A percentile compares a stretch with the other conserved stretches of the same genome.
phyloP scores from a whole-genome alignment of 108 stramenopile genomes.

The Schizochytrium sp. region DNA sequence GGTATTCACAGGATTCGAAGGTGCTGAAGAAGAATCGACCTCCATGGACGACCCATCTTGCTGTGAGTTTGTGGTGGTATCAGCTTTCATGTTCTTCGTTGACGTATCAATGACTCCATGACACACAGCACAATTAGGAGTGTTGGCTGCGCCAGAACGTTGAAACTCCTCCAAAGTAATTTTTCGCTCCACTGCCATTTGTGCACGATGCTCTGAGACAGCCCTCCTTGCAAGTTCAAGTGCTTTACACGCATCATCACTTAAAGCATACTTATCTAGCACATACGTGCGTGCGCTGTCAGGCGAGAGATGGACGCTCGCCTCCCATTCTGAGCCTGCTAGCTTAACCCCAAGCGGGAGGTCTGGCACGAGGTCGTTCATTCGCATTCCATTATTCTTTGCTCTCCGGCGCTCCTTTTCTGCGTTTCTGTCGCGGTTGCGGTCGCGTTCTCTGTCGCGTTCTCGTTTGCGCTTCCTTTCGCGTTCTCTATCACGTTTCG shows the following conservation, averaged over 20 bases:
- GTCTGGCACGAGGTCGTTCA: constrained; percentile 32
- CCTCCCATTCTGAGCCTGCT: constrained; percentile 13
- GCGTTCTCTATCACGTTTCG: neutral
- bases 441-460: constrained; percentile 20
- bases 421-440: neutral
- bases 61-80: too few species aligned
- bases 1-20: too few species aligned
- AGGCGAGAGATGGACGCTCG: neutral
- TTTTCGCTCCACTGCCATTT: constrained; percentile 26
- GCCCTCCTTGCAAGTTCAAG: constrained; percentile 10
- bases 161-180: neutral
- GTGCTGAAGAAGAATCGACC: too few species aligned
- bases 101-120: neutral
- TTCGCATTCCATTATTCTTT: neutral
- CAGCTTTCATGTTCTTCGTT: too few species aligned
- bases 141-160: neutral
- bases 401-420: neutral
- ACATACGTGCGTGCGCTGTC: neutral
- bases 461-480: constrained; percentile 20
- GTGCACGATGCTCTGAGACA: constrained; percentile 8
- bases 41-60: too few species aligned
- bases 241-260: neutral
- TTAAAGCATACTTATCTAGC: neutral
- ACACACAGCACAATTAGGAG: neutral
- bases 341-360: neutral